Base-by-base conservation (phyloP, 768 basidiomycete species). In the Tulasnella sp. region DNA sequence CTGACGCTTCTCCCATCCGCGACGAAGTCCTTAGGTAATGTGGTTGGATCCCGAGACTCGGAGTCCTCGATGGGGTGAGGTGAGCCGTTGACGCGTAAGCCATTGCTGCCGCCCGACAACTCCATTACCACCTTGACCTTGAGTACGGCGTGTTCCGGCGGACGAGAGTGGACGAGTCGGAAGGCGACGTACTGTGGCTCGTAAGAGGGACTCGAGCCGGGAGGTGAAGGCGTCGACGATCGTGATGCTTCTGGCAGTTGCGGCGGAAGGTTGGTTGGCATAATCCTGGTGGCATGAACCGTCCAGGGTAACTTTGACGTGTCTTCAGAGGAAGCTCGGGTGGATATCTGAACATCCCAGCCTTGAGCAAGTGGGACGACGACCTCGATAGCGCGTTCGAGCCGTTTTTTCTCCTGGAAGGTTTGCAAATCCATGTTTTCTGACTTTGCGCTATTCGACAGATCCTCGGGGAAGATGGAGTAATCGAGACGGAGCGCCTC, bases 401-500 rank as follows among this genome's bases (percentile, higher is more conserved):
- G 84, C 58, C 93, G 86, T 75, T 88, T 85, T 75, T 88, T 87
- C 81, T 93, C 94, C 64, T 89, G 88, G 73, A 89, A 80, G 1
- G 86, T 85, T 77, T 89, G 86, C 22, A 93, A 82, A 74, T 91
- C 91, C 76, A 91, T 82, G 72, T 87, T 89, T 37, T 88, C 83
- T 6, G 58, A 40, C 81, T 83, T 74, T 8, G 81, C 80, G 9
- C 81, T 82, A 39, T 90, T 89, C 39, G 89, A 91, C 49, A 91
- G 90, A 76, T 91, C 91, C 19, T 82, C 82, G 1, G 90, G 90
- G 39, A 94, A 89, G 76, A 98, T 89, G 19, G 92, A 85, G 83
- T 97, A 97, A 77, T 94, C 92, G 37, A 96, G 83, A 0, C 89
- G 89, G 38, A 98, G 86, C 0, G 93, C 91, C 80, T 94, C 92